A percentile compares a stretch with the other conserved stretches of the same genome.
phyloP scores from a whole-genome alignment of 2,329 filamentous ascomycete genomes.

The Penicillium sclerotigenum region DNA sequence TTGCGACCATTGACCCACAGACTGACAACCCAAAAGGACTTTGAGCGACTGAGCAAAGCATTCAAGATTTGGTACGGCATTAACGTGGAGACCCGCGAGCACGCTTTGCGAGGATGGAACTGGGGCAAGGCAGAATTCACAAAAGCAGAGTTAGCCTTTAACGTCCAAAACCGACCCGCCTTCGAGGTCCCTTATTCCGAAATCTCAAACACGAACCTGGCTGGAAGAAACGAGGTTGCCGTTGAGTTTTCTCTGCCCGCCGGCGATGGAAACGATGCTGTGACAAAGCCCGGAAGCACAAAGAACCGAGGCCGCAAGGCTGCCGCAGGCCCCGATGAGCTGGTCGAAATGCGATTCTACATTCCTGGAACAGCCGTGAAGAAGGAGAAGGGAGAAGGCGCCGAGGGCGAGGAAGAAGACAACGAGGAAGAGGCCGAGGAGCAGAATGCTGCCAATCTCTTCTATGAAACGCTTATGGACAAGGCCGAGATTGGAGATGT shows the following conservation, averaged over 20 bases:
- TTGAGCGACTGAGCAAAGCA: slow-evolving; percentile 82
- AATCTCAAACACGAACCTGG: slow-evolving; percentile 95
- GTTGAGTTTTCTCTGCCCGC: slow-evolving; percentile 83
- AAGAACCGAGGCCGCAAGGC: slow-evolving; percentile 79
- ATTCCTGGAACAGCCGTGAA: slow-evolving; percentile 84
- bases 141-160: slow-evolving; percentile 93
- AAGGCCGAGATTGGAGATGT: slow-evolving; percentile 99
- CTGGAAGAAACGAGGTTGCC: slow-evolving; percentile 95
- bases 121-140: slow-evolving; percentile 98
- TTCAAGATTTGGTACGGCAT: slow-evolving; percentile 99
- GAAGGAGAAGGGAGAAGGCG: slow-evolving; percentile 65
- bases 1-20: slow-evolving; percentile 8
- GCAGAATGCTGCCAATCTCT: slow-evolving; percentile 93
- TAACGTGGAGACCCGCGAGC: slow-evolving; percentile 86
- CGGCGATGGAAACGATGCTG: slow-evolving; percentile 69
- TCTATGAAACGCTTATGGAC: slow-evolving; percentile 96
- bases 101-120: slow-evolving; percentile 95
- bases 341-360: slow-evolving; percentile 99
- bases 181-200: slow-evolving; percentile 98
- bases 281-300: slow-evolving; percentile 68
- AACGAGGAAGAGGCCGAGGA: slow-evolving; percentile 73
- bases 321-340: slow-evolving; percentile 81
- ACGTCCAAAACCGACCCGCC: slow-evolving; percentile 90
- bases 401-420: slow-evolving; percentile 60
- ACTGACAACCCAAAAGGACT: slow-evolving; percentile 58